Conservation (phyloP, 164 flowering plant genomes). For the Chimonanthus praecox region DNA sequence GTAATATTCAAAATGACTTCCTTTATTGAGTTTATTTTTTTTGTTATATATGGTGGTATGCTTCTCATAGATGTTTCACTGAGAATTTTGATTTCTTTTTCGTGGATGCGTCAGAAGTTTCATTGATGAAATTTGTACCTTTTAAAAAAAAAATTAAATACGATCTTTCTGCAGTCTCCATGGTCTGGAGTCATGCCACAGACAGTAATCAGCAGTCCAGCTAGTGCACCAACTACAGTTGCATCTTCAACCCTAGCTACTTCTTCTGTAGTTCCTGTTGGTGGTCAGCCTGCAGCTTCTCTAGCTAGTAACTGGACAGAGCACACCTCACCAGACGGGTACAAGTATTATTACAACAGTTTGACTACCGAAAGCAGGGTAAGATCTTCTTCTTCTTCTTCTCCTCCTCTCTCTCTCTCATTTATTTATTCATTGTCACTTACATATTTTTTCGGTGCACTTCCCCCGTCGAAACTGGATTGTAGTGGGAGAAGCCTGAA, state of each 20-base stretch:
- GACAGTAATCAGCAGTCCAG: conserved; percentile 31
- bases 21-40: background rate
- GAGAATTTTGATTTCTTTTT: background rate
- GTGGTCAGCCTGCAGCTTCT: conserved; percentile 26
- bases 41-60: background rate
- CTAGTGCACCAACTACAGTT: conserved; percentile 35
- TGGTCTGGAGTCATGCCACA: conserved; percentile 50
- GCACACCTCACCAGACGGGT: conserved; percentile 94
- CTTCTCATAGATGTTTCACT: background rate
- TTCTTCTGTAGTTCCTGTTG: conserved; percentile 27
- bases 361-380: conserved; percentile 84
- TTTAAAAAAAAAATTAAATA: no score
- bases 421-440: background rate
- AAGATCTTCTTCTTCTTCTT: conserved; percentile 4
- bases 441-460: background rate
- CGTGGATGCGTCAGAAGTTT: background rate
- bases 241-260: conserved; percentile 36
- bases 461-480: background rate
- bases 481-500: conserved; percentile 98
- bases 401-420: background rate
- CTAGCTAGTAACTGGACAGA: conserved; percentile 84
- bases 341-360: conserved; percentile 79
- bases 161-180: conserved; percentile 34
- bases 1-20: background rate
- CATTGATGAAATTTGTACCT: background rate